Evolutionary conservation across 805 yeast species (phyloP), one percentile per base, ranked within the genome.

Genomic region (Allodekkera sacchari): DNA sequence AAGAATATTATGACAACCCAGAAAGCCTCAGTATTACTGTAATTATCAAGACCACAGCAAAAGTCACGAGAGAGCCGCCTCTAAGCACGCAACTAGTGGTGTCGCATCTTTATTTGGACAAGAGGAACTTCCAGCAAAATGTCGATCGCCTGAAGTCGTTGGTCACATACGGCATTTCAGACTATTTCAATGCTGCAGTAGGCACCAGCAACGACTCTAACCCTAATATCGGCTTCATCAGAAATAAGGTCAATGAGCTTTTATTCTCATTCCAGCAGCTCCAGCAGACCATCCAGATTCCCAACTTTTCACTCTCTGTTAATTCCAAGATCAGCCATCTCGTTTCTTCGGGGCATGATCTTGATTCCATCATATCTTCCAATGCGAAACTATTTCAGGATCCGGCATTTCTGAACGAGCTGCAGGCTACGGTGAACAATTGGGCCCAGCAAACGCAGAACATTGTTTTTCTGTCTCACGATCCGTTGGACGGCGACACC

Each of bases 111-210:
- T 22, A 25, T 11, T 12, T 32, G 5, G 14, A 21, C 4, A 10
- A 3, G 8, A n/a, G 15, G 14, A 17, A 17, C 10, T 22, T 25
- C 10, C 14, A 15, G 14, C 31, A 35, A 13, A 34, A 28, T 23
- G 18, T 68, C 35, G 80, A 77, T 29, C 61, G 65, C 18, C 47
- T 87, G n/a, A 64, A 75, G 42, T 59, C 74, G 0, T 53, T 88
- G 18, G 53, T 85, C 15, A 68, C 67, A 32, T 56, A 70, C 23
- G 94, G 87, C 2, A 60, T 85, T 15, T 64, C 74, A 0, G 83
- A 92, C 0, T 74, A 77, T 41, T 79, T 87, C 47, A 83, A 82
- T 27, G 62, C 69, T n/a, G n/a, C n/a, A n/a, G n/a, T n/a, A n/a
- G n/a, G n/a, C 18, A 7, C 50, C 70, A 6, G 43, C 56, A 3